Percentiles rank a stretch among this genome's conserved stretches.
phyloP scores from a whole-genome alignment of 2,329 filamentous ascomycete species.

The Orbilia oligospora region DNA sequence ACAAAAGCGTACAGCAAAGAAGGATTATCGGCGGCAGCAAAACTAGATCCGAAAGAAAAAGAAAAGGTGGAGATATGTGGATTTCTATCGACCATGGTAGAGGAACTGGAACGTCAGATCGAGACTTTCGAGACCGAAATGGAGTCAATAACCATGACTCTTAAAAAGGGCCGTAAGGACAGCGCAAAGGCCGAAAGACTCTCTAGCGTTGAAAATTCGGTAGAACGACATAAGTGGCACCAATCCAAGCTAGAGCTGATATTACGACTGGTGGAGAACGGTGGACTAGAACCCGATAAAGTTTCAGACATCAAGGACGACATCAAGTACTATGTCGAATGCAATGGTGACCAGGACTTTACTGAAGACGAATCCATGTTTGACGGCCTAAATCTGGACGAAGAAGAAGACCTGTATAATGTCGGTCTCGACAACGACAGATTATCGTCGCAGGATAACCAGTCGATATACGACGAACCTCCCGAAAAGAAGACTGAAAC shows the following conservation, averaged over 20 bases:
- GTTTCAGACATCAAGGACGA: slow-evolving; percentile 90
- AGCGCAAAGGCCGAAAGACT: slow-evolving; percentile 86
- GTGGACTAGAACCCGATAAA: slow-evolving; percentile 86
- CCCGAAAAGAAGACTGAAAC: slow-evolving; percentile 71
- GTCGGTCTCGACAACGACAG: slow-evolving; percentile 85
- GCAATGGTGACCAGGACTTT: slow-evolving; percentile 89
- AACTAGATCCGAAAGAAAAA: slow-evolving; percentile 97
- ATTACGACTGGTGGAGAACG: slow-evolving; percentile 90
- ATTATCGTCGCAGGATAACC: slow-evolving; percentile 93
- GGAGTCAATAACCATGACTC: slow-evolving; percentile 85
- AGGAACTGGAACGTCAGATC: slow-evolving; percentile 93
- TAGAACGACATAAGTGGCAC: slow-evolving; percentile 97
- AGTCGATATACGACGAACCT: slow-evolving; percentile 89
- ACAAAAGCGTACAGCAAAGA: slow-evolving; percentile 99
- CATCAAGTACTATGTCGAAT: slow-evolving; percentile 95
- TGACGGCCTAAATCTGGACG: slow-evolving; percentile 91
- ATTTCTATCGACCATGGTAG: slow-evolving; percentile 87
- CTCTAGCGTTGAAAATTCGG: slow-evolving; percentile 84
- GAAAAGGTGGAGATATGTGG: slow-evolving; percentile 90
- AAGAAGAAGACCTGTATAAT: slow-evolving; percentile 90
- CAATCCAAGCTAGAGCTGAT: slow-evolving; percentile 92
- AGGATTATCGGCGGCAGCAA: slow-evolving; percentile 88
- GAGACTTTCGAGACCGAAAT: slow-evolving; percentile 92
- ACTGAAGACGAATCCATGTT: slow-evolving; percentile 96
- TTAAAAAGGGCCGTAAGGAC: slow-evolving; percentile 96